These are phyloP conservation scores for Striga hermonthica DNA, from an alignment of 305 asterid genomes.

Conservation along the genomic window DNA sequence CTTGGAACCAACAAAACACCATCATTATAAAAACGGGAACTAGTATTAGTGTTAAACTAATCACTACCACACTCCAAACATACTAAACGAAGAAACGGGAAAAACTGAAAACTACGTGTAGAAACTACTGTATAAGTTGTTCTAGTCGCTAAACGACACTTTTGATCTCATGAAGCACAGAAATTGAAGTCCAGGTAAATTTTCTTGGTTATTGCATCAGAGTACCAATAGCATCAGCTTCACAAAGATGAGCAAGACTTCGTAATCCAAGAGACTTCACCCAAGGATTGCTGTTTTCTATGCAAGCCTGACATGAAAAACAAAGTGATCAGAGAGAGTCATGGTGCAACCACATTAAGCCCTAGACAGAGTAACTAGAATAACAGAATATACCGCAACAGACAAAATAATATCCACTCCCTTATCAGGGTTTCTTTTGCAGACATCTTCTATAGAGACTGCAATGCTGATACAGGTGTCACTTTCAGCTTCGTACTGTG, in stretches of 20 bases:
- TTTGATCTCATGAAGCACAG: conserved; percentile 19
- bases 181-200: conserved; percentile 15
- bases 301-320: conserved; percentile 66
- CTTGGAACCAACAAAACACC: not conserved
- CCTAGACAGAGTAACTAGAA: conserved; percentile 31
- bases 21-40: conserved; percentile 4
- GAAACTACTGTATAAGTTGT: conserved; percentile 15
- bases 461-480: conserved; percentile 74
- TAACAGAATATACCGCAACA: conserved; percentile 69
- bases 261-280: conserved; percentile 87
- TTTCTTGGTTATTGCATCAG: conserved; percentile 25
- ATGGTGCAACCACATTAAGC: conserved; percentile 32
- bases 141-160: conserved; percentile 13
- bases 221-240: conserved; percentile 94
- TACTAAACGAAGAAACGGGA: conserved; percentile 3
- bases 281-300: conserved; percentile 69
- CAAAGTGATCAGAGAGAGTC: conserved; percentile 36
- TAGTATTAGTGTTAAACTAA: not conserved
- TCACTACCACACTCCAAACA: not conserved
- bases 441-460: conserved; percentile 77
- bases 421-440: conserved; percentile 91
- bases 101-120: conserved; percentile 1
- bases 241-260: conserved; percentile 94
- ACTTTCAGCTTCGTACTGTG: conserved; percentile 50
- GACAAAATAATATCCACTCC: conserved; percentile 96